These are phyloP conservation scores for Spathaspora girioi DNA, from an alignment of 805 yeast genomes.

Conservation along the genomic window DNA sequence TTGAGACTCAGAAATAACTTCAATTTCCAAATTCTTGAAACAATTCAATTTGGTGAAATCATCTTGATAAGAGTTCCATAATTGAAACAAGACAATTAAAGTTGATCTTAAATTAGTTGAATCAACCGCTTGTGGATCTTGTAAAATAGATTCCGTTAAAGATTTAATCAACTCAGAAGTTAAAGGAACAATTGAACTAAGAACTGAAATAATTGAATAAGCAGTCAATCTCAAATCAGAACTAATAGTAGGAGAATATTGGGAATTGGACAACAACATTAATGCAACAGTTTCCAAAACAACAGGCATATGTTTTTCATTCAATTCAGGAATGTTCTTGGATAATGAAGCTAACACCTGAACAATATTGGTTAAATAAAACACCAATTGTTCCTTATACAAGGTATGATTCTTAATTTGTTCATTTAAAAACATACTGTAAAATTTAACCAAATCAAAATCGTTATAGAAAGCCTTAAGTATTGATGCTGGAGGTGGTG, in stretches of 20 bases:
- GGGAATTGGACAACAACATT: constrained; percentile 36
- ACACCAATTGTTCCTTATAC: constrained; percentile 69
- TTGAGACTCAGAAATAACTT: constrained; percentile 2
- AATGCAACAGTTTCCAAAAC: constrained; percentile 57
- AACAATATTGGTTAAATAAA: constrained; percentile 71
- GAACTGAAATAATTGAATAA: constrained; percentile 75
- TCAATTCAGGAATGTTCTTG: constrained; percentile 39
- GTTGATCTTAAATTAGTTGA: constrained; percentile 25
- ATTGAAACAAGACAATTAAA: constrained; percentile 37
- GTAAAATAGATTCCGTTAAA: constrained; percentile 31
- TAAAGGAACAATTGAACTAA: constrained; percentile 70
- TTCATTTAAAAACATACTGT: constrained; percentile 51
- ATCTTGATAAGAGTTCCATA: constrained; percentile 26
- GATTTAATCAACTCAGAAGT: constrained; percentile 23
- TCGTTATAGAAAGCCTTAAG: constrained; percentile 70
- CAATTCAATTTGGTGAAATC: constrained; percentile 10
- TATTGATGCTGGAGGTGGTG: constrained; percentile 67
- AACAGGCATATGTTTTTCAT: constrained; percentile 48
- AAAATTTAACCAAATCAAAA: constrained; percentile 60
- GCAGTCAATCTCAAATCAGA: constrained; percentile 76
- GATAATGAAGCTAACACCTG: constrained; percentile 65
- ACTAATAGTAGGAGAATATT: constrained; percentile 15
- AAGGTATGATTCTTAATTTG: constrained; percentile 52
- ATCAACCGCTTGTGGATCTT: constrained; percentile 20
- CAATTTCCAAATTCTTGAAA: constrained; percentile 14